A percentile compares a stretch with the other conserved stretches of the same genome.
These are phyloP conservation scores for Curvularia hawaiiensis DNA, from an alignment of 2,329 filamentous ascomycete species.

Conservation along the genomic window DNA sequence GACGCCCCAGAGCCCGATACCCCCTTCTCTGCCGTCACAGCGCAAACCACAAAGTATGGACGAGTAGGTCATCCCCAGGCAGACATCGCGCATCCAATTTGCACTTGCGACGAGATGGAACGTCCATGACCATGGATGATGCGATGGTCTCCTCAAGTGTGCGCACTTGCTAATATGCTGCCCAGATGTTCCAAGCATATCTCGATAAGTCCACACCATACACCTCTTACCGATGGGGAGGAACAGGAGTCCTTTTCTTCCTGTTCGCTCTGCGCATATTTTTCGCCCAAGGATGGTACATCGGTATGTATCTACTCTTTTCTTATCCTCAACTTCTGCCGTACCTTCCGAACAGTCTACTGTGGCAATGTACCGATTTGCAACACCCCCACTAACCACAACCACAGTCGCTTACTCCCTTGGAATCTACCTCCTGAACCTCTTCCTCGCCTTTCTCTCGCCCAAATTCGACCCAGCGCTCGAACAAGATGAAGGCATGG, in stretches of 20 bases:
- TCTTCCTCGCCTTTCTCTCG: constrained; percentile 97
- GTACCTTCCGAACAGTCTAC: neutral
- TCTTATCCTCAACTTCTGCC: neutral
- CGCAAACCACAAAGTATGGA: constrained; percentile 78
- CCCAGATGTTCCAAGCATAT: constrained; percentile 88
- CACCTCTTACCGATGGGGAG: constrained; percentile 86
- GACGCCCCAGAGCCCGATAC: constrained; percentile 88
- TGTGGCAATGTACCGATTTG: neutral
- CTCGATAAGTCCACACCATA: constrained; percentile 93
- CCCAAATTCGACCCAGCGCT: constrained; percentile 99
- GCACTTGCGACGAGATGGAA: neutral
- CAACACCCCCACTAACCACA: constrained; percentile 9
- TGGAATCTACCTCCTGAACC: constrained; percentile 97
- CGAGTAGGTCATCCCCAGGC: constrained; percentile 60
- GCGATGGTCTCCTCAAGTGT: neutral
- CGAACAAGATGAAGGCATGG: constrained; percentile 93
- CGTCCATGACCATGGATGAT: neutral
- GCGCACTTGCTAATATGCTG: constrained; percentile 21
- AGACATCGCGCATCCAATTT: constrained; percentile 18
- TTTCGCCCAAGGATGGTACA: constrained; percentile 96
- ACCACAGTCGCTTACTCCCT: constrained; percentile 88
- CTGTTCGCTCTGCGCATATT: constrained; percentile 90
- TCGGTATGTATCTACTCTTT: constrained; percentile 66
- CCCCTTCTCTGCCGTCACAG: constrained; percentile 86
- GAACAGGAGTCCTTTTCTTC: constrained; percentile 75